Conservation (phyloP, 352 stramenopile genomes). For the Phytophthora pisi region DNA sequence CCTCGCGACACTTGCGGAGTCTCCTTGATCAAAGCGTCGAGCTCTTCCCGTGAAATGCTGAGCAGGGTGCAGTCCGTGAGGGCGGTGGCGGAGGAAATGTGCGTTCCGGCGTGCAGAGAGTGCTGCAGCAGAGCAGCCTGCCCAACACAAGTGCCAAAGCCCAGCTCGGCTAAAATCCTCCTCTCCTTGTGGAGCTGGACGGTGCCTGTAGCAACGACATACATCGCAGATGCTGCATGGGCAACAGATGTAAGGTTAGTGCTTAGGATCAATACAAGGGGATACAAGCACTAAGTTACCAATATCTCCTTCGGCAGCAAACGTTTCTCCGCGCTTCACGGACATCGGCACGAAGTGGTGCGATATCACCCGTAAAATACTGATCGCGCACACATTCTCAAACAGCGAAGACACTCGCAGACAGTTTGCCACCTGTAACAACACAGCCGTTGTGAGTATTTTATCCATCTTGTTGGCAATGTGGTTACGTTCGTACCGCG, state of each 20-base stretch:
- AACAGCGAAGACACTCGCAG: conserved; percentile 82
- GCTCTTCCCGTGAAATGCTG: conserved; percentile 68
- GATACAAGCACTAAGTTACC: conserved; percentile 36
- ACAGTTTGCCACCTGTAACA: conserved; percentile 73
- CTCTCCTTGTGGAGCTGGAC: conserved; percentile 84
- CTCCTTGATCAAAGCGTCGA: conserved; percentile 78
- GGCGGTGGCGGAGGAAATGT: conserved; percentile 79
- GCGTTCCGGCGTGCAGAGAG: conserved; percentile 64
- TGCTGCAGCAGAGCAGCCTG: conserved; percentile 76
- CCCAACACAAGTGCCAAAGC: conserved; percentile 75
- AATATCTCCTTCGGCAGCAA: conserved; percentile 66
- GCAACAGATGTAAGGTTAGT: not conserved
- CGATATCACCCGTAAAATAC: conserved; percentile 79
- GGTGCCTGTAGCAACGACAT: conserved; percentile 67
- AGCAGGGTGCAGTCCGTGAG: conserved; percentile 70
- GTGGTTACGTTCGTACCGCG: conserved; percentile 43
- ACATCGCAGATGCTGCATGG: conserved; percentile 74
- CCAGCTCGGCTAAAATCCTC: conserved; percentile 65
- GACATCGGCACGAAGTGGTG: conserved; percentile 74
- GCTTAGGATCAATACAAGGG: not conserved
- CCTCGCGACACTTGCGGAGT: conserved; percentile 72
- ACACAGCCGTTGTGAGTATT: not conserved
- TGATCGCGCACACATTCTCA: conserved; percentile 79
- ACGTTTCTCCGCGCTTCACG: conserved; percentile 56
- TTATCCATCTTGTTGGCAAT: not conserved